Percentiles rank a stretch among this genome's conserved stretches.
Evolutionary conservation across 1,139 yeast species (phyloP).

Genomic region (Barnettozyma hawaiiensis): DNA sequence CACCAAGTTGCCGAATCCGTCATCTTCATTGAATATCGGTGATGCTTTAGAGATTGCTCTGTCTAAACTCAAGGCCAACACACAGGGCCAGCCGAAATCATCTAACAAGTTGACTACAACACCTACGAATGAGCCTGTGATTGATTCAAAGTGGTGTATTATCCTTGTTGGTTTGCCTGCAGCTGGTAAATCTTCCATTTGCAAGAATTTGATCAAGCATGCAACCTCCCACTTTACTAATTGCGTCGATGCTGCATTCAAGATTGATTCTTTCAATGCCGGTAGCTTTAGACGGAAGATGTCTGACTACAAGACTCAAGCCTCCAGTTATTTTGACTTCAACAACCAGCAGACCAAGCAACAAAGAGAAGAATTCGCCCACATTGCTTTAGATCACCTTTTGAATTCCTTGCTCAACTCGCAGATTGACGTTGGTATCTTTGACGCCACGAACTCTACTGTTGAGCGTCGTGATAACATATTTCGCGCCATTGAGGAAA

Average conservation of each 20-base stretch:
- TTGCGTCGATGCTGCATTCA: constrained; percentile 25
- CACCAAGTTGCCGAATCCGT: background rate
- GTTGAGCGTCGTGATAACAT: constrained; percentile 41
- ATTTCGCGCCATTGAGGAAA: constrained; percentile 27
- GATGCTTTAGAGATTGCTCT: constrained; percentile 18
- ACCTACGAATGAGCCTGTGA: constrained; percentile 21
- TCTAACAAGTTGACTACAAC: constrained; percentile 23
- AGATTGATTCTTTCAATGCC: constrained; percentile 45
- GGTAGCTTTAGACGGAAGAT: constrained; percentile 48
- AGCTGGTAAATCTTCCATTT: constrained; percentile 61
- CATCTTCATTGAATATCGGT: constrained; percentile 5
- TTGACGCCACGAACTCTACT: constrained; percentile 71
- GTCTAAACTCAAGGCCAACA: constrained; percentile 8
- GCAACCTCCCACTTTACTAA: constrained; percentile 28
- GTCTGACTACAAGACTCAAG: constrained; percentile 25
- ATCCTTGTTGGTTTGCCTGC: constrained; percentile 69
- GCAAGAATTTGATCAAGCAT: constrained; percentile 43
- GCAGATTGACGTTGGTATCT: constrained; percentile 51
- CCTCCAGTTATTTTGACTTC: constrained; percentile 42
- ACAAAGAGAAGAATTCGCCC: constrained; percentile 56
- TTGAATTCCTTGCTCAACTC: constrained; percentile 41
- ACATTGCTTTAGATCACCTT: constrained; percentile 48
- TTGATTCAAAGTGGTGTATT: constrained; percentile 32
- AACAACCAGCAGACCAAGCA: constrained; percentile 39
- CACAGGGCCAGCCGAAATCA: constrained; percentile 18